Evolutionary conservation across 495 filamentous ascomycete genomes (phyloP), one percentile per base, ranked within the genome.

Genomic region (Saxispiralis lemnorum): DNA sequence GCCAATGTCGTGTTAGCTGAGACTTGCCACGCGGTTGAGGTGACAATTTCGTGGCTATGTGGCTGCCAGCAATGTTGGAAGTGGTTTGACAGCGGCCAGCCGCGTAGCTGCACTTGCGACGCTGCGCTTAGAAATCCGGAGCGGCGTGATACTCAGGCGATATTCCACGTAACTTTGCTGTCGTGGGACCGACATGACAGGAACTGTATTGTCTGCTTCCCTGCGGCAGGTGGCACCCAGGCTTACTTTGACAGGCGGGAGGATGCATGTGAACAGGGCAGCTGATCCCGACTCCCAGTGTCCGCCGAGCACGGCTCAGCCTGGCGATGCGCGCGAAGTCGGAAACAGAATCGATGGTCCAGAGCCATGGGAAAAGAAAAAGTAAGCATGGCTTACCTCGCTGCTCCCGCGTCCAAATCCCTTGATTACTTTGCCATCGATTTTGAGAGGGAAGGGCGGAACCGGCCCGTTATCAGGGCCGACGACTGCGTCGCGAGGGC

Each of bases 381-480:
- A 4, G 24, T 28, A 19, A 43, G n/a, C 31, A 7, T 16, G 18
- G 39, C 52, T 32, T 57, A 80, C 77, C 58, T 93, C 85, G 65
- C 83, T 88, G 58, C 79, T 86, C 34, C 89, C 89, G 35, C 89
- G 77, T 14, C 89, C 89, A 62, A 95, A 96, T 32, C 89, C 89
- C 57, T 81, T 78, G 54, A 96, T 83, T 13, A 97, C 84, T 38
- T 74, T 70, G 6, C 89, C 89, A 33, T 75, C 75, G 57, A 95
- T 71, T 38, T 66, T 72, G 48, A 94, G 66, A 0, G 89, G 89
- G 62, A 76, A 96, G 0, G 89, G 88, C 12, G 73, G 42, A 46
- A 69, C 61, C 10, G 89, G 88, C 12, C 84, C 85, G 13, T 58
- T 51, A 17, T 78, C 70, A 9, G 76, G 66, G 40, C 89, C 92